A percentile compares a stretch with the other conserved stretches of the same genome.
Evolutionary conservation across 75 land plant species (phyloP).

Genomic region (Larix kaempferi): DNA sequence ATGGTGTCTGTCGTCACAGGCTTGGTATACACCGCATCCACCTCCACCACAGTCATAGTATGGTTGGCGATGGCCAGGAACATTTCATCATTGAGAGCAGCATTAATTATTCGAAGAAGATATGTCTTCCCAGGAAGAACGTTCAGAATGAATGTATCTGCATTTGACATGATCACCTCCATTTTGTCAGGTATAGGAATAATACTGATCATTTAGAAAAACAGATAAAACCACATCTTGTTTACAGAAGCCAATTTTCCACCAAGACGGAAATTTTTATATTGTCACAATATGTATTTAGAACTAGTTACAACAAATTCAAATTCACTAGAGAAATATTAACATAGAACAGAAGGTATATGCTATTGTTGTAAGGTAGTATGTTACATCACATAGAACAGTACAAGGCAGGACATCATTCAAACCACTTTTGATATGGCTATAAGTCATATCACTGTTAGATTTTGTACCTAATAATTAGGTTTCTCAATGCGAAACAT

Average conservation of each 20-base stretch:
- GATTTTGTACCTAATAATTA: no score
- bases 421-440: no score
- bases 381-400: no score
- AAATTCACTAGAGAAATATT: not conserved
- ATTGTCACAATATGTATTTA: not conserved
- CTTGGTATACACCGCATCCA: slow-evolving; percentile 43
- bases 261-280: not conserved
- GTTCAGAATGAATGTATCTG: slow-evolving; percentile 49
- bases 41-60: slow-evolving; percentile 43
- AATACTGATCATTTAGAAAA: not conserved
- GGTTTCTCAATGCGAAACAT: no score
- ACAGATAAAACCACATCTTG: not conserved
- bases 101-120: slow-evolving; percentile 57
- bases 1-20: slow-evolving; percentile 31
- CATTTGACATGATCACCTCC: not conserved
- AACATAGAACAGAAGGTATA: not conserved
- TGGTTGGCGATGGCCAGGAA: slow-evolving; percentile 61
- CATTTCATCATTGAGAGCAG: slow-evolving; percentile 58
- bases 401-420: no score
- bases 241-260: not conserved
- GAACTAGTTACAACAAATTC: no score
- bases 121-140: slow-evolving; percentile 49
- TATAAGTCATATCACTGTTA: no score
- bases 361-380: no score
- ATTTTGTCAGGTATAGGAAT: not conserved